Base-by-base conservation (phyloP, 2,329 filamentous ascomycete species). In the Dactylellina haptotyla region DNA sequence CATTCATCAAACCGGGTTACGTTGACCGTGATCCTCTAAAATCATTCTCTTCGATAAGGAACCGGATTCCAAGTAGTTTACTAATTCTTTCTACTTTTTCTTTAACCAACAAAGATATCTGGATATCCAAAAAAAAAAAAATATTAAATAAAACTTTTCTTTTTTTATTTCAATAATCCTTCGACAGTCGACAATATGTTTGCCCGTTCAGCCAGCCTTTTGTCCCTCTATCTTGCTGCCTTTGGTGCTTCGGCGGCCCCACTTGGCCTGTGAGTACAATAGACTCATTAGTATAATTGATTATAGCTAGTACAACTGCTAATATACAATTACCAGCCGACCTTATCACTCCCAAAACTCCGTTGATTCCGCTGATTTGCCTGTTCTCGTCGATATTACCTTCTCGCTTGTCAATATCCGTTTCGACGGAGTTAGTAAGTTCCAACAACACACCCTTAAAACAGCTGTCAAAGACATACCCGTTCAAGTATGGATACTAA, bases 181-280 rank as follows among this genome's bases (percentile, higher is more conserved):
- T 41, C 32, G 26, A 43, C 26, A 20, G 34, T 37, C n/a, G 12
- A 2, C 9, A 64, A 54, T 53, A 72, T 72, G 67, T 45, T 23
- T 43, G 34, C 34, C 43, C 10, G 28, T 56, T 64, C 59, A 18
- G 30, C 50, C 37, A 56, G 59, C 16, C 43, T 72, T 39, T 61
- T 72, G 43, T 64, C 67, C 14, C 34, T 72, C 14, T 72, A 62
- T 28, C 50, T 72, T 28, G 32, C 59, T 20, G n/a, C 59, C 4
- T 57, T 48, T 32, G 39, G 51, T 25, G 53, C 48, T 12, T 6
- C 62, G 4, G 69, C 69, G 4, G 69, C 69, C 32, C 69, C 69
- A 34, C n/a, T n/a, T n/a, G n/a, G n/a, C n/a, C n/a, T n/a, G n/a
- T n/a, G n/a, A n/a, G n/a, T n/a, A n/a, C n/a, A n/a, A n/a, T n/a